These are phyloP conservation scores for Penicillium fimorum DNA, from an alignment of 495 filamentous ascomycete species.

Conservation along the genomic window DNA sequence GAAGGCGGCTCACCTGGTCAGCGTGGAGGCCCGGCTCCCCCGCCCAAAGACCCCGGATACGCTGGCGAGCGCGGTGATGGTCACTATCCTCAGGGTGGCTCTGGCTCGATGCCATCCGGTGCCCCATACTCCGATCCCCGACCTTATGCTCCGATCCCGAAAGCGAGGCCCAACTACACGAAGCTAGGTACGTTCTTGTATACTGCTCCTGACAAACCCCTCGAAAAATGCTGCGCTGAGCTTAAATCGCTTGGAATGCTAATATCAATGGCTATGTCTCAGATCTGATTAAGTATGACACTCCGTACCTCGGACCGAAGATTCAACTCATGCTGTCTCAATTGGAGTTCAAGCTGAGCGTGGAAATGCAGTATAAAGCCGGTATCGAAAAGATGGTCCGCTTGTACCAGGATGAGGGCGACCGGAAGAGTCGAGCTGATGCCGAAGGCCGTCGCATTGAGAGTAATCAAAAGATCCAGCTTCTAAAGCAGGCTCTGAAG, in stretches of 20 bases:
- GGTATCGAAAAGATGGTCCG: slow-evolving; percentile 99
- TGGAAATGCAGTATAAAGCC: slow-evolving; percentile 98
- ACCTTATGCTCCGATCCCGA: slow-evolving; percentile 66
- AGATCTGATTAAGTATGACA: slow-evolving; percentile 99
- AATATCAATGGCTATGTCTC: slow-evolving; percentile 13
- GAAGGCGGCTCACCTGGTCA: slow-evolving; percentile 46
- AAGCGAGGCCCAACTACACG: slow-evolving; percentile 82
- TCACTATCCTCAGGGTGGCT: slow-evolving; percentile 55
- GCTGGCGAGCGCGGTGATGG: slow-evolving; percentile 44
- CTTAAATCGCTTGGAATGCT: slow-evolving; percentile 17
- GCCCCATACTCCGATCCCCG: slow-evolving; percentile 76
- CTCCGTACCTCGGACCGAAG: slow-evolving; percentile 88
- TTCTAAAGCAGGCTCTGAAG: slow-evolving; percentile 92
- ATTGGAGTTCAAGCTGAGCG: slow-evolving; percentile 97
- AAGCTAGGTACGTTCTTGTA: slow-evolving; percentile 74
- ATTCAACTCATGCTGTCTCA: slow-evolving; percentile 99
- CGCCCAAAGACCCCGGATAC: slow-evolving; percentile 66
- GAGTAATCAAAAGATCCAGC: slow-evolving; percentile 95
- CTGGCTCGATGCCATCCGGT: slow-evolving; percentile 76
- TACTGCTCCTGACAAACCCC: background rate
- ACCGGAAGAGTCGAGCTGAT: slow-evolving; percentile 90
- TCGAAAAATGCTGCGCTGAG: slow-evolving; percentile 7
- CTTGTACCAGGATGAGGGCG: slow-evolving; percentile 96
- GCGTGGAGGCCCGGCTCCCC: slow-evolving; percentile 51
- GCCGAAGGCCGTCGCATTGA: slow-evolving; percentile 86